Base-by-base conservation (phyloP, 2,329 filamentous ascomycete species). In the Colletotrichum tropicale region DNA sequence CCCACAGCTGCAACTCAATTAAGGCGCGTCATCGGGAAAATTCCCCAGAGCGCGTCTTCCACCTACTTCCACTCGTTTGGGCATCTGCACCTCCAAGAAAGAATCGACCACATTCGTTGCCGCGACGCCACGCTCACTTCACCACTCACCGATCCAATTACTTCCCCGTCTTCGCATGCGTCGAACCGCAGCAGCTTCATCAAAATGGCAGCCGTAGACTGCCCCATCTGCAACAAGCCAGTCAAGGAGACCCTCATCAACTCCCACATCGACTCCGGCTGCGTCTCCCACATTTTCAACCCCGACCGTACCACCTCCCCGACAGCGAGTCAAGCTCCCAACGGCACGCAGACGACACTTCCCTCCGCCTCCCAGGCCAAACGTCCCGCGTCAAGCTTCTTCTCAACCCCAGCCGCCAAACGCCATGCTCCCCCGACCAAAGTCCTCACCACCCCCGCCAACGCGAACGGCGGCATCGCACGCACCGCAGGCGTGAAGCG, bases 211-310 rank as follows among this genome's bases (percentile, higher is more conserved):
- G 55, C 84, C 81, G 94, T 98, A 79, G 90, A 92, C 80, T 98
- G 96, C 82, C 96, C 96, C 18, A 94, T 96, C 78, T 98, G 96
- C 87, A 89, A 91, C 81, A 93, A 94, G 80, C 87, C 89, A 71
- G 95, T 97, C 80, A 93, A 91, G 78, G 86, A 93, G 78, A 87
- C 87, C 81, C 91, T 94, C 79, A 98, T 98, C 88, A 98, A 98
- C 86, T 89, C 90, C 79, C 96, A 98, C 84, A 92, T 98, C 82
- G 97, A 98, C 86, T 96, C 95, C 34, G 91, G 91, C 78, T 98
- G 96, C 86, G 85, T 90, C 76, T 89, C 87, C 43, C 93, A 93
- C 82, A 83, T 97, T 77, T 86, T 94, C 82, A 91, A 93, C 75
- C 81, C 87, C 79, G 79, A 82, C 65, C 55, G 69, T 6, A 78